Conservation (phyloP, 2,329 filamentous ascomycete genomes). For the Pyrenophora seminiperda region DNA sequence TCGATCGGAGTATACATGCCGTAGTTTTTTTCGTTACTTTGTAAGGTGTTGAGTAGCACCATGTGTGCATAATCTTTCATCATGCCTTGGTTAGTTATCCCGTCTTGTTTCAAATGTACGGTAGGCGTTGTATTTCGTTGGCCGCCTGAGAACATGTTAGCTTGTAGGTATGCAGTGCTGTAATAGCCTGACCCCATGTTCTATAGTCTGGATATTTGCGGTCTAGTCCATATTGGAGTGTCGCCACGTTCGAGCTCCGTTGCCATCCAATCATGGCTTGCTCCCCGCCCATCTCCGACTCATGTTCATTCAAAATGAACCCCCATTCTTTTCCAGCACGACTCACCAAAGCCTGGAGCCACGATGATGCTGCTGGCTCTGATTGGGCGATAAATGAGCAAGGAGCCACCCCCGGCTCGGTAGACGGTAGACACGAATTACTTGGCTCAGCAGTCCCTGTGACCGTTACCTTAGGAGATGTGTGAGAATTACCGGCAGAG, state of each 20-base stretch:
- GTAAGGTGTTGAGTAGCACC: no score
- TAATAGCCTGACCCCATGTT: not conserved
- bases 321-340: conserved; percentile 7
- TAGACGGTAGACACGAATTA: conserved; percentile 4
- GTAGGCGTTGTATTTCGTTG: not conserved
- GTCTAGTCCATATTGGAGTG: not conserved
- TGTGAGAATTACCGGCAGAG: not conserved
- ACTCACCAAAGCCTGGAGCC: conserved; percentile 10
- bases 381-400: conserved; percentile 8
- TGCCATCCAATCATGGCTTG: conserved; percentile 10
- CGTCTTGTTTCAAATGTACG: no score
- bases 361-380: not conserved
- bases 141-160: not conserved
- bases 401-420: conserved; percentile 3
- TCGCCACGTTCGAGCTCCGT: conserved; percentile 4
- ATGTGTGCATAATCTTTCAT: no score
- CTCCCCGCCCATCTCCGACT: conserved; percentile 1
- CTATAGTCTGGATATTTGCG: conserved; percentile 8
- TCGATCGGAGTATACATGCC: no score
- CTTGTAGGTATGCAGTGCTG: not conserved
- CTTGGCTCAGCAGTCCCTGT: conserved; percentile 11
- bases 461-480: conserved; percentile 3
- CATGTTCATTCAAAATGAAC: conserved; percentile 4
- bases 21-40: no score
- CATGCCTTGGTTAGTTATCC: no score